Evolutionary conservation across 805 yeast species (phyloP).

Genomic region (Metschnikowia proteae): DNA sequence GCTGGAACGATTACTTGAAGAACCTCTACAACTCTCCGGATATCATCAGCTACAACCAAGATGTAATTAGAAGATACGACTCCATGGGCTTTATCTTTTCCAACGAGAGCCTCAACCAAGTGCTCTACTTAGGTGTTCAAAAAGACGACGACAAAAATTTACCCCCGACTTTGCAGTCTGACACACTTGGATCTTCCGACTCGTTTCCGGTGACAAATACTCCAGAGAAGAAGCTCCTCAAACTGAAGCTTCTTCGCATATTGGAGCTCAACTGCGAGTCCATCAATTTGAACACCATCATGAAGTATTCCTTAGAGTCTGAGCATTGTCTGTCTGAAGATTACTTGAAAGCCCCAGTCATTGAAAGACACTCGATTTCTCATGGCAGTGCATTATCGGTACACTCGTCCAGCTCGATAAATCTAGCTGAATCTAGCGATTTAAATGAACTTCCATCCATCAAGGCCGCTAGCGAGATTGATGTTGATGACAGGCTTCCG

Average conservation of each 20-base stretch:
- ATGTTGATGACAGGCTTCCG: slow-evolving; percentile 27
- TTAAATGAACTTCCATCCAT: background rate
- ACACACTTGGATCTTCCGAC: background rate
- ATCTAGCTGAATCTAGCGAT: background rate
- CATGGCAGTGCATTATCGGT: slow-evolving; percentile 5
- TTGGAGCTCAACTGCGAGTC: slow-evolving; percentile 43
- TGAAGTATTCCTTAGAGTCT: slow-evolving; percentile 57
- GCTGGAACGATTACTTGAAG: slow-evolving; percentile 75
- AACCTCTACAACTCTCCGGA: slow-evolving; percentile 44
- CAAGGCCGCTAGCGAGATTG: slow-evolving; percentile 9
- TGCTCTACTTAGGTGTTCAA: slow-evolving; percentile 38
- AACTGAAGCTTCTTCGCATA: slow-evolving; percentile 41
- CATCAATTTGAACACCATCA: slow-evolving; percentile 48
- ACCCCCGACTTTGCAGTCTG: slow-evolving; percentile 14
- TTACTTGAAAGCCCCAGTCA: slow-evolving; percentile 22
- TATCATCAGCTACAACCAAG: slow-evolving; percentile 37
- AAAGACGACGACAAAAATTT: slow-evolving; percentile 26
- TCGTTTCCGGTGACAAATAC: background rate
- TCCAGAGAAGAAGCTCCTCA: slow-evolving; percentile 20
- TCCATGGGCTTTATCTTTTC: slow-evolving; percentile 42
- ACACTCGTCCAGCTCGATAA: slow-evolving; percentile 1
- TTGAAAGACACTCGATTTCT: background rate
- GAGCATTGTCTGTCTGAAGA: slow-evolving; percentile 58
- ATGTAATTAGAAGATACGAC: slow-evolving; percentile 37
- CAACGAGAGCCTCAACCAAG: slow-evolving; percentile 42